Evolutionary conservation across 2,329 filamentous ascomycete genomes (phyloP), one percentile per base, ranked within the genome.

Genomic region (Cryphonectria naterciae): DNA sequence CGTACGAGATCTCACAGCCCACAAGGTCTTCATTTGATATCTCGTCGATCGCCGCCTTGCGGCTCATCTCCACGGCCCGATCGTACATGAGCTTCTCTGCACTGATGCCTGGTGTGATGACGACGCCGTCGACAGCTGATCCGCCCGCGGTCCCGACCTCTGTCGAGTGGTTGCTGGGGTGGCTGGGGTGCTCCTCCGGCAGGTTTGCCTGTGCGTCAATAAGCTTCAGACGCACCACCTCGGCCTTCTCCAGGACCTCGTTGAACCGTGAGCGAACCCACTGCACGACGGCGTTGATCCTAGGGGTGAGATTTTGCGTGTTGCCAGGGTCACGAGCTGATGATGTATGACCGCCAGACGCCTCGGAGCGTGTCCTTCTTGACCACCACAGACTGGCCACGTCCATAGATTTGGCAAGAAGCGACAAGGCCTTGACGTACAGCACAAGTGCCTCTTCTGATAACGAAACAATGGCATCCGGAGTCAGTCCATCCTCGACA

Each of bases 21-120:
- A 85, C 83, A 35, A 98, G 84, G 79, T 98, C 95, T 73, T 96
- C 93, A 70, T 95, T 94, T 1, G 96, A 94, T 65, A 99, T 92
- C 82, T 99, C 96, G 76, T 97, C 97, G 78, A 98, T 96, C 10
- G 96, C 96, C 10, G 96, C 95, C 4, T 93, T 90, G 67, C 94
- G 90, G 79, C 94, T 98, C 96, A 99, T 98, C 80, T 99, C 96
- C 32, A 98, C 84, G 0, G 96, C 96, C 63, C 96, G 93, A 76
- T 99, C 96, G 79, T 98, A 99, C 94, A 99, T 98, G 62, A 99
- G 85, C 81, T 95, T 97, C 83, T 98, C 96, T 0, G 96, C 96
- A 32, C 94, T 98, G 69, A 98, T 91, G 1, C 95, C 96, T 2
- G 93, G 90, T 19, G 93, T 97, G 37, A 99, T 86, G 64, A 92